phyloP scores from a whole-genome alignment of 1,284 basidiomycete species.

The Fistulina hepatica region DNA sequence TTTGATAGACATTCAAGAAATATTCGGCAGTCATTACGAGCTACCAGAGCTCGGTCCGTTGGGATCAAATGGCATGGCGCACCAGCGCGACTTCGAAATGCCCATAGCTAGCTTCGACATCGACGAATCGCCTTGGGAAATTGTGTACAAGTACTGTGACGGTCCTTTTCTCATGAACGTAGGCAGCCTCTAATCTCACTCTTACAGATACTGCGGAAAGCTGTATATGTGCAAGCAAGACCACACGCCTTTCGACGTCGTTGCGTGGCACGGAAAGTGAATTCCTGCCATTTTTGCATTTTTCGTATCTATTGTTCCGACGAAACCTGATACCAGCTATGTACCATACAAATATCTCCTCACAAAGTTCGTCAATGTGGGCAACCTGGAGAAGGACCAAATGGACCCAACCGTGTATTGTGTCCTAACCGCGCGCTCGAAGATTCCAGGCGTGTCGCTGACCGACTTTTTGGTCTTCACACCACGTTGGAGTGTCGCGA shows the following conservation, averaged over 20 bases:
- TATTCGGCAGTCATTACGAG: conserved; percentile 53
- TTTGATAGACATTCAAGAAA: conserved; percentile 43
- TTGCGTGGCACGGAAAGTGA: conserved; percentile 59
- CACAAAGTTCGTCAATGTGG: conserved; percentile 55
- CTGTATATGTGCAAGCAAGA: conserved; percentile 47
- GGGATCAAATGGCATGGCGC: conserved; percentile 52
- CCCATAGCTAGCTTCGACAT: conserved; percentile 56
- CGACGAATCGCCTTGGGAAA: conserved; percentile 47
- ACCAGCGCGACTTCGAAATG: conserved; percentile 51
- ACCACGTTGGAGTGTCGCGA: conserved; percentile 52
- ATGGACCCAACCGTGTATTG: conserved; percentile 57
- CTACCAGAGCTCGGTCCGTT: conserved; percentile 60
- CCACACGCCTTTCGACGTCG: conserved; percentile 66
- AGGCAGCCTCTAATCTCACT: background rate
- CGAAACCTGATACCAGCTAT: conserved; percentile 34
- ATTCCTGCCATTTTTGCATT: conserved; percentile 13
- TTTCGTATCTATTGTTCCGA: background rate
- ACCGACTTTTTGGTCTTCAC: conserved; percentile 55
- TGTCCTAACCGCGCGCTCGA: conserved; percentile 52
- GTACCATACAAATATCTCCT: conserved; percentile 64
- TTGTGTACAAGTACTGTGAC: conserved; percentile 23
- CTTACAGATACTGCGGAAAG: conserved; percentile 41
- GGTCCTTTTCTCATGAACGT: too few relatives aligned
- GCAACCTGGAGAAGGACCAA: conserved; percentile 55
- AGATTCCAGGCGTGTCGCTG: conserved; percentile 43